Conservation (phyloP, 78 protist species). For the Emiliania huxleyi region DNA sequence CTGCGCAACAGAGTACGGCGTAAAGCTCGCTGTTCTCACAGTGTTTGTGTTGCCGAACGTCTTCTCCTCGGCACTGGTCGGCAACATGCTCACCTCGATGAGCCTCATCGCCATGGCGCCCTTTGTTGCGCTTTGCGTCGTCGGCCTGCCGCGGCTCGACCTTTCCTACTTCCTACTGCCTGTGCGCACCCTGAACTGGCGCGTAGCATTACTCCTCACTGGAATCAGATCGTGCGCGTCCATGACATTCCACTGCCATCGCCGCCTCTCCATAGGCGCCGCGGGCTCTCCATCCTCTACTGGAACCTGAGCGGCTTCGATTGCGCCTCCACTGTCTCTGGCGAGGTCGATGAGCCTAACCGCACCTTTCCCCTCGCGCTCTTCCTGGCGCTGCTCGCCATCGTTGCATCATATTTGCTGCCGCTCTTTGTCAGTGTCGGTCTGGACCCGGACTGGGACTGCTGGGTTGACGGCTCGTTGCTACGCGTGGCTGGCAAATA, state of each 20-base stretch:
- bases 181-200: too few species aligned
- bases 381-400: background rate
- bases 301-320: conserved; percentile 46
- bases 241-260: too few species aligned
- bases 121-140: too few species aligned
- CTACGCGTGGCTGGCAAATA: background rate
- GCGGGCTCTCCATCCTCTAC: background rate
- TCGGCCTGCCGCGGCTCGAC: too few species aligned
- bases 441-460: background rate
- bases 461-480: background rate
- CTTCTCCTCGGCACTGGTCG: background rate
- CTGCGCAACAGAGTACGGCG: background rate
- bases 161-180: too few species aligned
- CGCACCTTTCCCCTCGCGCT: background rate
- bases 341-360: conserved; percentile 22
- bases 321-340: conserved; percentile 20
- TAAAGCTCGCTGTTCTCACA: background rate
- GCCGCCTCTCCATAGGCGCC: too few species aligned
- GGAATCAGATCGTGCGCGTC: too few species aligned
- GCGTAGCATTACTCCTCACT: too few species aligned
- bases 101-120: background rate
- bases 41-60: background rate
- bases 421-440: background rate
- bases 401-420: background rate
- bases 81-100: background rate